A percentile compares a stretch with the other conserved stretches of the same genome.
Evolutionary conservation across 2,329 filamentous ascomycete genomes (phyloP).

Genomic region (Lachnellula hyalina): DNA sequence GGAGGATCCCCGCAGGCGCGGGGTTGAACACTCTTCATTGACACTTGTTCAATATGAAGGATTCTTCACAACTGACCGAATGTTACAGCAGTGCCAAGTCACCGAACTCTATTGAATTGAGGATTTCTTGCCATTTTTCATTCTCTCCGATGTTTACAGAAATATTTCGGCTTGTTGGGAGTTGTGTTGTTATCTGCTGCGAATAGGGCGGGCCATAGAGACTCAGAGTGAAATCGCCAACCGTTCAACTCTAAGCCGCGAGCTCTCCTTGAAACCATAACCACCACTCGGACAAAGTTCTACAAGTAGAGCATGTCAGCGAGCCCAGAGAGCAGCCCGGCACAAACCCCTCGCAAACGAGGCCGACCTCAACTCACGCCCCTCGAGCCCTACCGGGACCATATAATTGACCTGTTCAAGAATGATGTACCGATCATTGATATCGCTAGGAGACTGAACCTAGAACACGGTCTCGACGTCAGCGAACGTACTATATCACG

Average conservation of each 20-base stretch:
- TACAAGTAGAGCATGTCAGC: constrained; percentile 12
- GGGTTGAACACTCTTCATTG: too few species aligned
- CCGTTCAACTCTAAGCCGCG: too few species aligned
- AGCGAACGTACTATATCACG: constrained; percentile 27
- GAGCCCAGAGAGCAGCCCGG: constrained; percentile 3
- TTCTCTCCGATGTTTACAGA: too few species aligned
- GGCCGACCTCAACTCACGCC: constrained; percentile 24
- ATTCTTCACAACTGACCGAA: too few species aligned
- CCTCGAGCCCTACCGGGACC: constrained; percentile 26
- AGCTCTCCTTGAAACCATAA: constrained; percentile 17
- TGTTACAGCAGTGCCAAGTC: too few species aligned
- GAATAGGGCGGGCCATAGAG: constrained; percentile 4
- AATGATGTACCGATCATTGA: constrained; percentile 25
- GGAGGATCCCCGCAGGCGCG: too few species aligned
- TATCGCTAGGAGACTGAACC: constrained; percentile 24
- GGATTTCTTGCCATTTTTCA: too few species aligned
- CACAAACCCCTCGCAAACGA: constrained; percentile 13
- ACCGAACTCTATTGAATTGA: too few species aligned
- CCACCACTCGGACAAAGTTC: constrained; percentile 19
- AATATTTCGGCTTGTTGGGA: too few species aligned
- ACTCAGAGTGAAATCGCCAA: neutral
- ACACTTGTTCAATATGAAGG: too few species aligned
- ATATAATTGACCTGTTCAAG: constrained; percentile 25
- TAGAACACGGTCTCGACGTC: constrained; percentile 26
- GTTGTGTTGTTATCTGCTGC: too few species aligned